phyloP scores from a whole-genome alignment of 179 eudicot species.

The Spinacia oleracea region DNA sequence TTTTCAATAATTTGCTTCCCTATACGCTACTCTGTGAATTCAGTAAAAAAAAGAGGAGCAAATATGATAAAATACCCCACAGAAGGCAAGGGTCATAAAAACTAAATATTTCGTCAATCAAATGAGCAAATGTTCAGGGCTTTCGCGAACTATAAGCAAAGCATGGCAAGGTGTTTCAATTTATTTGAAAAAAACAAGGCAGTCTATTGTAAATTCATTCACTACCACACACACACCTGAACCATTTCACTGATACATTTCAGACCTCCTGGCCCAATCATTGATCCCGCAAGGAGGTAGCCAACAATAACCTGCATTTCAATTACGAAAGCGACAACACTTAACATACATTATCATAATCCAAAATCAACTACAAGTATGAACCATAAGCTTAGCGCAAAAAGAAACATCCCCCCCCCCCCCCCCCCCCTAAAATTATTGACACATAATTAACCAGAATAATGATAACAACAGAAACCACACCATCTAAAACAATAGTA shows the following conservation, averaged over 20 bases:
- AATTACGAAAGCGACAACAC: conserved; percentile 8
- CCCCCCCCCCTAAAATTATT: too few species aligned
- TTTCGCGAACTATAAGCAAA: background rate
- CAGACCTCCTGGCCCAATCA: conserved; percentile 96
- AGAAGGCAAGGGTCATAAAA: background rate
- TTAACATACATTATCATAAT: background rate
- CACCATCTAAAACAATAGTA: background rate
- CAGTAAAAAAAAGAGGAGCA: background rate
- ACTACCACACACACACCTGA: conserved; percentile 69
- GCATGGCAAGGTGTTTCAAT: background rate
- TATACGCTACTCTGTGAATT: background rate
- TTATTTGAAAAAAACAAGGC: background rate
- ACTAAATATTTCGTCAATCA: background rate
- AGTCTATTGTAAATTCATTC: background rate
- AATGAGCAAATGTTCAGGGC: background rate
- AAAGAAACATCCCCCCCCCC: conserved; percentile 22
- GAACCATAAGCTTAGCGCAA: background rate
- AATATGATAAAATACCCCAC: background rate
- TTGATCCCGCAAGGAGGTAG: conserved; percentile 95
- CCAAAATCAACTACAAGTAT: conserved; percentile 2
- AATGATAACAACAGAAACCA: conserved; percentile 3
- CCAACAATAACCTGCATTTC: conserved; percentile 86
- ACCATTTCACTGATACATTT: conserved; percentile 93
- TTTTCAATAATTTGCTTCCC: background rate
- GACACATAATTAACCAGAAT: too few species aligned